Percentiles rank a stretch among this genome's conserved stretches.
Evolutionary conservation across 2,329 filamentous ascomycete genomes (phyloP).

Genomic region (Apiospora koreana): DNA sequence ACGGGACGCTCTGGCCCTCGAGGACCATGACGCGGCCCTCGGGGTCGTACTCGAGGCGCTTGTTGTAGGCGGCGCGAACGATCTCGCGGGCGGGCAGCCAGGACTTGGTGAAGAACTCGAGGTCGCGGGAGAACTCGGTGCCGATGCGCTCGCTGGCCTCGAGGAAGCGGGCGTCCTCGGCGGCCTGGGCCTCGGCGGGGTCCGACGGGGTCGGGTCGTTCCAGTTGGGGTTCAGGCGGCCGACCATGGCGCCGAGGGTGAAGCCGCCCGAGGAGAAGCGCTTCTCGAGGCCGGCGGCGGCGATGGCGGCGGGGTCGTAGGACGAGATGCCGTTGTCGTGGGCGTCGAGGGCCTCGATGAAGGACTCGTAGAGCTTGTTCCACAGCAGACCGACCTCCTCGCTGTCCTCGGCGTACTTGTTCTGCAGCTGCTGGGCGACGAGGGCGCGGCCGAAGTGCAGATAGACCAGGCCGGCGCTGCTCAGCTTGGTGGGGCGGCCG

Average conservation of each 20-base stretch:
- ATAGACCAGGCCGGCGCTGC: slow-evolving; percentile 91
- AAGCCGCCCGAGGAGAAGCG: slow-evolving; percentile 83
- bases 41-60: slow-evolving; percentile 67
- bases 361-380: slow-evolving; percentile 87
- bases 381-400: slow-evolving; percentile 75
- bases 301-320: slow-evolving; percentile 72
- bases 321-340: slow-evolving; percentile 93
- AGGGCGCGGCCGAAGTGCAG: slow-evolving; percentile 91
- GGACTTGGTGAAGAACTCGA: slow-evolving; percentile 71
- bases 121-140: slow-evolving; percentile 79
- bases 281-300: slow-evolving; percentile 74
- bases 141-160: slow-evolving; percentile 82
- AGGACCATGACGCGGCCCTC: slow-evolving; percentile 82
- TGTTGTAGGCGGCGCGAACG: slow-evolving; percentile 74
- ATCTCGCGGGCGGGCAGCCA: slow-evolving; percentile 88
- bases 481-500: slow-evolving; percentile 81
- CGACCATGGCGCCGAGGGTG: slow-evolving; percentile 80
- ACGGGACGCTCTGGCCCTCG: slow-evolving; percentile 76
- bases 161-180: slow-evolving; percentile 80
- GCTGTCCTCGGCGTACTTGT: slow-evolving; percentile 53
- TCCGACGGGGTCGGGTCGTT: slow-evolving; percentile 64
- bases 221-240: slow-evolving; percentile 77
- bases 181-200: slow-evolving; percentile 62
- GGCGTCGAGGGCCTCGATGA: slow-evolving; percentile 94
- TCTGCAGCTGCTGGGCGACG: slow-evolving; percentile 61